Percentiles rank a stretch among this genome's conserved stretches.
phyloP scores from a whole-genome alignment of 228 moss, liverwort and hornwort genomes.

The Sphagnum fallax region DNA sequence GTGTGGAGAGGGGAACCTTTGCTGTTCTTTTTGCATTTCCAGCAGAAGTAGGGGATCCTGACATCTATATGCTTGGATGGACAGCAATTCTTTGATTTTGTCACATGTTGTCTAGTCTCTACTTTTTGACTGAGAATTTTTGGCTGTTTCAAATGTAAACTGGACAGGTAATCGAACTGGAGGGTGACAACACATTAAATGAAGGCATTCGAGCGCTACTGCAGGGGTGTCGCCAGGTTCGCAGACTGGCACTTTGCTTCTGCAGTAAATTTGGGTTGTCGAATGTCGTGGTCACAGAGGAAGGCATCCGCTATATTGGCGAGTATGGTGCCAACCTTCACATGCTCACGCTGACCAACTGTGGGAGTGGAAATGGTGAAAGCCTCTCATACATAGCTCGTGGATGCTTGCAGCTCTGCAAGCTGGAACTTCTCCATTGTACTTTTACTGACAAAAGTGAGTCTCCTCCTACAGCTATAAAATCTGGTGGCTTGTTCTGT shows the following conservation, averaged over 20 bases:
- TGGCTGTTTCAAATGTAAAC: no score
- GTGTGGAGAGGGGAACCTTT: no score
- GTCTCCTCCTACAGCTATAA: neutral
- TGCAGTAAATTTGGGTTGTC: constrained; percentile 35
- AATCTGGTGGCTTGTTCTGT: neutral
- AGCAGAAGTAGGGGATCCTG: no score
- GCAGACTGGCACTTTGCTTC: constrained; percentile 48
- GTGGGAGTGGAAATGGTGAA: constrained; percentile 28
- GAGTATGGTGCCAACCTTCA: constrained; percentile 37
- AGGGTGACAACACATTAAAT: constrained; percentile 44
- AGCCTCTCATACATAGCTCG: constrained; percentile 32
- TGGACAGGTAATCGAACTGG: constrained; percentile 43
- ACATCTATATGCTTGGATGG: no score
- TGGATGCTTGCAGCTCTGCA: constrained; percentile 39
- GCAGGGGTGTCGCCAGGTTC: constrained; percentile 37
- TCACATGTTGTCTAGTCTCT: no score
- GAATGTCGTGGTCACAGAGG: constrained; percentile 41
- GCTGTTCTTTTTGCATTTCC: no score
- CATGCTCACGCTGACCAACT: constrained; percentile 51
- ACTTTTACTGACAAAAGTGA: constrained; percentile 52
- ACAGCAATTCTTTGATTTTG: no score
- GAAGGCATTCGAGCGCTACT: constrained; percentile 42
- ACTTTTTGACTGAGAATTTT: no score
- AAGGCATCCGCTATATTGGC: constrained; percentile 52
- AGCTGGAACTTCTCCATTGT: constrained; percentile 55